Conservation (phyloP, 768 basidiomycete species). For the Termitomyces sp. region DNA sequence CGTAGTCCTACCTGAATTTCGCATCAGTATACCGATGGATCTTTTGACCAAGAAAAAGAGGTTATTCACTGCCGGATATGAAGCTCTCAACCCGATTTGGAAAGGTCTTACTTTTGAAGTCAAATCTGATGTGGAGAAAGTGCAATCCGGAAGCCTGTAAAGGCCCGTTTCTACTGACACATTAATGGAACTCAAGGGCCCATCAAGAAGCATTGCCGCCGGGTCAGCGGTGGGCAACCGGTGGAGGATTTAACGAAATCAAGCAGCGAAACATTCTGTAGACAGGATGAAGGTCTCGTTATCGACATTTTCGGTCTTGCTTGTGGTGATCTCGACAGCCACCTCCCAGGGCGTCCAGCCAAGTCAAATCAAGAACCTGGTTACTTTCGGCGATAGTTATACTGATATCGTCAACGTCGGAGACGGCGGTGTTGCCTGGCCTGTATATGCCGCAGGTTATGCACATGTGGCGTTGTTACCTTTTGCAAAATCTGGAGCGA, state of each 20-base stretch:
- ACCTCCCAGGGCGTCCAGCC: conserved; percentile 22
- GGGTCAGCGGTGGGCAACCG: too few relatives aligned
- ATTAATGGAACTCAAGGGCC: too few relatives aligned
- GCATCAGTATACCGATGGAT: too few relatives aligned
- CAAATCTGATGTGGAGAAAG: too few relatives aligned
- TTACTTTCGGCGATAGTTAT: conserved; percentile 65
- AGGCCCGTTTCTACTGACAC: too few relatives aligned
- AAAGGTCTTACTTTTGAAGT: too few relatives aligned
- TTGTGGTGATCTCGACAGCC: not conserved
- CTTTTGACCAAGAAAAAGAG: too few relatives aligned
- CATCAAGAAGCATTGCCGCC: too few relatives aligned
- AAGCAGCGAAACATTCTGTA: not conserved
- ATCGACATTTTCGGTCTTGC: not conserved
- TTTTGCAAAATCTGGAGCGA: conserved; percentile 57
- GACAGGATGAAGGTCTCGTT: not conserved
- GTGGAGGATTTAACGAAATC: not conserved
- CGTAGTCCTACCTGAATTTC: too few relatives aligned
- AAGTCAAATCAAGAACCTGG: conserved; percentile 53
- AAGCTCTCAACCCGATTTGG: too few relatives aligned
- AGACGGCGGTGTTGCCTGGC: conserved; percentile 51
- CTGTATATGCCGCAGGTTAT: conserved; percentile 52
- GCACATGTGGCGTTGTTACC: conserved; percentile 47
- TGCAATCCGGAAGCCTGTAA: too few relatives aligned
- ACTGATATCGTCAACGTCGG: conserved; percentile 42
- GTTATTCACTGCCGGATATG: too few relatives aligned